Evolutionary conservation across 352 stramenopile genomes (phyloP), one percentile per base, ranked within the genome.

Genomic region (Globisporangium solare): DNA sequence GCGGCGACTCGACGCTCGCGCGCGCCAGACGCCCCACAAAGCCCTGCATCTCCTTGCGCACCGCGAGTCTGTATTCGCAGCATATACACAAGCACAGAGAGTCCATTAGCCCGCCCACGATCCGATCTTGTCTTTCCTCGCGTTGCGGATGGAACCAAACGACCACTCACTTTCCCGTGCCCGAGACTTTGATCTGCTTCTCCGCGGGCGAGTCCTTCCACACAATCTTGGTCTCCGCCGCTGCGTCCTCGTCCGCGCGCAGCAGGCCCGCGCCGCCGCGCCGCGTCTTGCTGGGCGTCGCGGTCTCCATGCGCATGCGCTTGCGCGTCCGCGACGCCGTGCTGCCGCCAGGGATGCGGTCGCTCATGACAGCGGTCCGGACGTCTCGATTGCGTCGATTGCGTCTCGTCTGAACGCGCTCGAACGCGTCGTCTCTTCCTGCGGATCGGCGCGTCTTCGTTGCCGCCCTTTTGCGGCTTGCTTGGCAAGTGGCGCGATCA

Each of bases 121-220:
- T 10, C n/a, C n/a, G n/a, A n/a, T n/a, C n/a, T n/a, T n/a, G n/a
- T n/a, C 27, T 35, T 35, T 35, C 5, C 27, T 35, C 27, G 27
- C 7, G 0, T 10, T 35, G 27, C 24, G 24, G 24, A 27, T 27
- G 24, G 24, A 57, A n/a, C n/a, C n/a, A n/a, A 47, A 12, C 20
- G 4, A 1, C 31, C 35, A 74, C 58, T 56, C 37, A 65, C 67
- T 88, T 89, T 11, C 73, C 73, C 1, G 77, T 88, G 5, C 83
- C 83, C 11, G 78, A 90, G 6, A 85, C 71, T 51, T 81, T 71
- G 54, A 94, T 88, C 49, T 92, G 76, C 66, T 94, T 94, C 21
- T 87, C 79, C 4, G 65, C 77, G 2, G 83, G 83, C 21, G 81
- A 92, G 56, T 94, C 83, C 45, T 83, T 85, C 83, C 83, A 94